Evolutionary conservation across 2,329 filamentous ascomycete genomes (phyloP), one percentile per base, ranked within the genome.

Genomic region (Colletotrichum brevisporum): DNA sequence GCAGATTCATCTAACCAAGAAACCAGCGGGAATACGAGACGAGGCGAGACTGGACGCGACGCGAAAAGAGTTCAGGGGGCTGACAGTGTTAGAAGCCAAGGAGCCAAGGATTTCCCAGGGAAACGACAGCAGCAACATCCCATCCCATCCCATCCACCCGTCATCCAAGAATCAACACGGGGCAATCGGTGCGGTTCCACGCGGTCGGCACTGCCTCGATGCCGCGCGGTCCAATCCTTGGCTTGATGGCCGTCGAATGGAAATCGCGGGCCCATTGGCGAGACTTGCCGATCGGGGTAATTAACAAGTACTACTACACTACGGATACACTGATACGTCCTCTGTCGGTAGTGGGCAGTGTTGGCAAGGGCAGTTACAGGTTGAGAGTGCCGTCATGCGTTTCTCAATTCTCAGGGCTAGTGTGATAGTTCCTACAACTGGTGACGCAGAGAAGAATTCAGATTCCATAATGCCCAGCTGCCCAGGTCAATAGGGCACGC

Each of bases 21-120:
- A 50, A 36, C 24, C 27, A 8, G 45, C 56, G 45, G 43, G 64
- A 52, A 68, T 65, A 68, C 66, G 61, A 65, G 66, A 68, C 61
- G 65, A 5, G 50, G 48, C 16, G 13, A 43, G 41, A 36, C 31
- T 8, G 31, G 31, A 36, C 31, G 31, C 31, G 31, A 36, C 31
- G 31, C 31, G 31, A 8, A 10, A 36, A 36, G 10, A 36, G 41
- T n/a, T n/a, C 41, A 43, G 41, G 41, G 41, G 41, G 13, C 15
- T 43, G 4, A n/a, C 41, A 10, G 31, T 36, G 31, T 36, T 12
- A 36, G 31, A 36, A 36, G 31, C 31, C 31, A 36, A 36, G 31
- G 8, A 36, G 31, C 31, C 31, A 36, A 36, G 31, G 31, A 36
- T 36, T 10, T 10, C 9, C 31, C 10, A 36, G 31, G 31, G 31